A percentile compares a stretch with the other conserved stretches of the same genome.
phyloP scores from a whole-genome alignment of 805 yeast genomes.

The Metschnikowia dekortorum region DNA sequence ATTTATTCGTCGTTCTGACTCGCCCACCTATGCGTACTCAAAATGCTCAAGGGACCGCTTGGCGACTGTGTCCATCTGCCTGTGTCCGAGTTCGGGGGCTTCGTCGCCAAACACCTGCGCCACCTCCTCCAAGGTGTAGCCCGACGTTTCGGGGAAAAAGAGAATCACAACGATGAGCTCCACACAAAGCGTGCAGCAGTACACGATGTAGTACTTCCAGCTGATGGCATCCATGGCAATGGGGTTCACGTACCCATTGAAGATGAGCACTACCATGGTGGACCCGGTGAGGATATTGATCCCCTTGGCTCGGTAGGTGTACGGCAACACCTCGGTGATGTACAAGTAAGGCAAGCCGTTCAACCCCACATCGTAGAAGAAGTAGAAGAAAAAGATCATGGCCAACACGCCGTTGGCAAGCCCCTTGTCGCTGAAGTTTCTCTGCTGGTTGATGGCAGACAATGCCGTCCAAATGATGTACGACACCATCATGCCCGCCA shows the following conservation, averaged over 20 bases:
- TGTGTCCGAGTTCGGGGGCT: slow-evolving; percentile 10
- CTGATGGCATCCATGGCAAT: slow-evolving; percentile 38
- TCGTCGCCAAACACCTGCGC: slow-evolving; percentile 39
- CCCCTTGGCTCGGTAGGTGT: slow-evolving; percentile 40
- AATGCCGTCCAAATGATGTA: slow-evolving; percentile 40
- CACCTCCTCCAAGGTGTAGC: slow-evolving; percentile 41
- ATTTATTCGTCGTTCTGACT: too few species aligned
- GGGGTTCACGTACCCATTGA: slow-evolving; percentile 23
- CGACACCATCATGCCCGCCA: slow-evolving; percentile 32
- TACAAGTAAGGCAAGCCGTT: slow-evolving; percentile 46
- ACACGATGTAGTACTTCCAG: slow-evolving; percentile 44
- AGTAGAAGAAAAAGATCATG: slow-evolving; percentile 46
- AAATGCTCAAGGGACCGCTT: slow-evolving; percentile 10
- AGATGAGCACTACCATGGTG: slow-evolving; percentile 18
- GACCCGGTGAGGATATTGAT: slow-evolving; percentile 25
- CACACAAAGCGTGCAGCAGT: slow-evolving; percentile 26
- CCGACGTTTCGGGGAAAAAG: slow-evolving; percentile 41
- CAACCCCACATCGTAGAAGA: slow-evolving; percentile 38
- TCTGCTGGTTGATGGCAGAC: slow-evolving; percentile 44
- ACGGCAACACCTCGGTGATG: slow-evolving; percentile 40
- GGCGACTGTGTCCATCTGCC: slow-evolving; percentile 3
- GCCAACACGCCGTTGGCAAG: slow-evolving; percentile 46
- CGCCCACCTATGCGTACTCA: slow-evolving; percentile 6
- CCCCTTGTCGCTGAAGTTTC: slow-evolving; percentile 35
- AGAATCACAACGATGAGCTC: slow-evolving; percentile 28